Conservation (phyloP, 768 basidiomycete species). For the Crucibulum laeve region DNA sequence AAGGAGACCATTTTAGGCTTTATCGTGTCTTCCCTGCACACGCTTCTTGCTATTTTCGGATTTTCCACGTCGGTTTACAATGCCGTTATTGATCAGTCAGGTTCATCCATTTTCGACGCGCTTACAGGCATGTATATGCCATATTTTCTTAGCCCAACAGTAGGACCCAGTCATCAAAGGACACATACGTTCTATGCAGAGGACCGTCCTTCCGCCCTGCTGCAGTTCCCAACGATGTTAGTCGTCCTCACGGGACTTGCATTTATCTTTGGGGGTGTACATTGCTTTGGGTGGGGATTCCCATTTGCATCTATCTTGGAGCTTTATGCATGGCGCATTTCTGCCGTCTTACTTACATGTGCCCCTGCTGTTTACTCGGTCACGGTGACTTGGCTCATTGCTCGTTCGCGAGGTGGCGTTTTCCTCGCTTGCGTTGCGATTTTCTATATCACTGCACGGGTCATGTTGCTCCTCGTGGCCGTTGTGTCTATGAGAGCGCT, state of each 20-base stretch:
- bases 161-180: background rate
- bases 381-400: background rate
- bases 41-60: too few relatives aligned
- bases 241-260: background rate
- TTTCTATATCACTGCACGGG: background rate
- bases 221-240: background rate
- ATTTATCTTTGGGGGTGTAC: conserved; percentile 1
- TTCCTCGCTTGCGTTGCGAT: background rate
- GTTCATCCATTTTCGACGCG: too few relatives aligned
- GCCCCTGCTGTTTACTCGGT: background rate
- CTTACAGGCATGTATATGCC: too few relatives aligned
- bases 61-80: too few relatives aligned
- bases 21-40: too few relatives aligned
- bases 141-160: too few relatives aligned
- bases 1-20: too few relatives aligned
- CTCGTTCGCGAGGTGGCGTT: background rate
- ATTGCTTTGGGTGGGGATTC: conserved; percentile 3
- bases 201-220: background rate
- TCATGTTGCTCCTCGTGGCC: background rate
- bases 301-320: conserved; percentile 4
- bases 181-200: background rate
- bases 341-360: background rate
- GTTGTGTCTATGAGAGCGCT: background rate
- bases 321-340: conserved; percentile 1
- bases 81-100: too few relatives aligned